Percentiles rank a stretch among this genome's conserved stretches.
Conservation (phyloP, 805 yeast genomes). For the Wickerhamomyces sydowiorum region DNA sequence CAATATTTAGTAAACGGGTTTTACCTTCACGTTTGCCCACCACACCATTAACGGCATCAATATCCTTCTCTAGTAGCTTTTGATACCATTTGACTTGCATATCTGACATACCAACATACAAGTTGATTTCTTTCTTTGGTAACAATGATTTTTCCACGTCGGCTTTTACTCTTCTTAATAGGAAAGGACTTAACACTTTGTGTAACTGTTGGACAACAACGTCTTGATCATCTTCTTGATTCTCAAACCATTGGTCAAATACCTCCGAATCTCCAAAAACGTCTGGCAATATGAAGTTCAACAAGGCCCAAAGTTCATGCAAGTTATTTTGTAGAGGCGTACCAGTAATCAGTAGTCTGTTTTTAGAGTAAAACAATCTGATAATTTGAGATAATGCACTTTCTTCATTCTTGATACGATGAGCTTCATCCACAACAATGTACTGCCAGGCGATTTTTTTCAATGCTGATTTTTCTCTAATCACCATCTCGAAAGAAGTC, state of each 20-base stretch:
- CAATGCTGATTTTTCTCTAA: slow-evolving; percentile 76
- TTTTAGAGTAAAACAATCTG: slow-evolving; percentile 78
- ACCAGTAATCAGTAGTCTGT: slow-evolving; percentile 86
- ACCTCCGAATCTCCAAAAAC: slow-evolving; percentile 88
- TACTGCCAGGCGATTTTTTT: slow-evolving; percentile 91
- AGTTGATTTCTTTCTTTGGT: slow-evolving; percentile 86
- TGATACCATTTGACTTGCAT: slow-evolving; percentile 95
- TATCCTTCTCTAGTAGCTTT: slow-evolving; percentile 82
- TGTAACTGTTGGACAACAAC: slow-evolving; percentile 83
- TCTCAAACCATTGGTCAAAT: slow-evolving; percentile 90
- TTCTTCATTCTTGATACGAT: slow-evolving; percentile 92
- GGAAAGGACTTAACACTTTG: slow-evolving; percentile 80
- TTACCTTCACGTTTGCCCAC: slow-evolving; percentile 93
- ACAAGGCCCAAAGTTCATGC: slow-evolving; percentile 93
- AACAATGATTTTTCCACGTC: slow-evolving; percentile 89
- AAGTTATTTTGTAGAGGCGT: slow-evolving; percentile 93
- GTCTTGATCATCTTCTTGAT: slow-evolving; percentile 59
- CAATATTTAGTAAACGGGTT: slow-evolving; percentile 85
- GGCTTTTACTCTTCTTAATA: slow-evolving; percentile 82
- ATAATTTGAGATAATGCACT: slow-evolving; percentile 89
- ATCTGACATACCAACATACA: slow-evolving; percentile 91
- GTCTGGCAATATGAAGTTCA: slow-evolving; percentile 88
- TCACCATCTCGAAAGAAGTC: slow-evolving; percentile 90
- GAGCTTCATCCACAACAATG: slow-evolving; percentile 93
- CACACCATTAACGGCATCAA: slow-evolving; percentile 94